Evolutionary conservation across 345 rosid genomes (phyloP), one percentile per base, ranked within the genome.

Genomic region (Mercurialis annua): DNA sequence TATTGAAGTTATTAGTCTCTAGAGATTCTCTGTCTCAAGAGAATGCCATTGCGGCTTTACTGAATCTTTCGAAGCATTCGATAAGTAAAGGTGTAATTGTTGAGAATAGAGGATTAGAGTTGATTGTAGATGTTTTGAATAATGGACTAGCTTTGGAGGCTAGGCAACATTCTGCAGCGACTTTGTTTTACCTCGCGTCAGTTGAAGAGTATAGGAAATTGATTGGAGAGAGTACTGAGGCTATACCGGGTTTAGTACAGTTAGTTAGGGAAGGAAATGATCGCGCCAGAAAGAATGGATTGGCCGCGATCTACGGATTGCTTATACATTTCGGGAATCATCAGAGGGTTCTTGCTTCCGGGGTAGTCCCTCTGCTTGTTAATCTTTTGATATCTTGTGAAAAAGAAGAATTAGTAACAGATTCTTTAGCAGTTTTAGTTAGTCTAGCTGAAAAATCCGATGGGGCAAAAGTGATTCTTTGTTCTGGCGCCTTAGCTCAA

Each of bases 31-130:
- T 44, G 38, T 44, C 74, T 33, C 93, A 88, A 67, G 92, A 88
- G 27, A 90, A 85, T 64, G 85, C 91, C 56, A 85, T 78, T 49
- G 96, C 93, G 38, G 89, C 81, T 34, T 54, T 87, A 24, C 59
- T 90, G 77, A 88, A 90, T 77, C 75, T 92, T 12, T 88, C 97
- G 0, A 92, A 88, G 71, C 85, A 88, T 71, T 60, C 72, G 10
- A 68, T 72, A 60, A 81, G 90, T 60, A 92, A 83, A 64, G 70
- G 67, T 51, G 67, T 73, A 48, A 77, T 87, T 29, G 81, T 80
- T 38, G 85, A 85, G 29, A 83, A 76, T 48, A 77, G 81, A 31
- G 96, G 93, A 52, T 46, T 90, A 69, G 73, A 51, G 30, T 54
- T 62, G 49, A 82, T 88, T 29, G 73, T 85, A 10, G 59, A 81